phyloP scores from a whole-genome alignment of 352 stramenopile species.

The Globisporangium splendens region DNA sequence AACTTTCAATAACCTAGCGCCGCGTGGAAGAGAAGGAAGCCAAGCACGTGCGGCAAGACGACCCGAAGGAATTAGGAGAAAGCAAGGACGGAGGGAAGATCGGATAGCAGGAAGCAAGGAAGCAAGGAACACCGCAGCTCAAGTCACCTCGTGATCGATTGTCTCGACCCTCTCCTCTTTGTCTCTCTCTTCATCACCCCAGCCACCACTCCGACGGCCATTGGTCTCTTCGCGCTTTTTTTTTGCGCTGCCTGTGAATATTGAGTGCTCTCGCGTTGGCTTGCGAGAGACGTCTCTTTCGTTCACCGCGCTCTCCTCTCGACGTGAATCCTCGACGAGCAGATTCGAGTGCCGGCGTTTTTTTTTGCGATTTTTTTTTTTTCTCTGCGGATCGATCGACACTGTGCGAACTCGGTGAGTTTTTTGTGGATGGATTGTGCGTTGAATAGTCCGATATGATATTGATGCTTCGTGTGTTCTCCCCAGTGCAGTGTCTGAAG shows the following conservation, averaged over 20 bases:
- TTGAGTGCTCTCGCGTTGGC: not conserved
- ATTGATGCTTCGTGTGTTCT: not conserved
- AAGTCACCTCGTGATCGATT: constrained; percentile 1
- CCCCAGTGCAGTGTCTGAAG: not conserved
- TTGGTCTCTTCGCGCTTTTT: constrained; percentile 7
- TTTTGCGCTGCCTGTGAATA: constrained; percentile 7
- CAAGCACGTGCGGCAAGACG: constrained; percentile 1
- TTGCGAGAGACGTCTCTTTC: constrained; percentile 2
- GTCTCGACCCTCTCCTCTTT: no score
- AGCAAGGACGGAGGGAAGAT: constrained; percentile 1
- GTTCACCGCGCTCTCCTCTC: not conserved
- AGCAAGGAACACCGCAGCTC: not conserved
- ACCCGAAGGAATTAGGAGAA: not conserved
- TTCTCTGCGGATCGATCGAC: not conserved
- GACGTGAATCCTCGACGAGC: not conserved
- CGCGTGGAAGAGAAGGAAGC: constrained; percentile 10
- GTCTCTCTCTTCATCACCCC: not conserved
- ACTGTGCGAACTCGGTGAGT: constrained; percentile 2
- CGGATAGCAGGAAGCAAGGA: not conserved
- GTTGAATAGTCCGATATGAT: not conserved
- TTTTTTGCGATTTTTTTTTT: constrained; percentile 8
- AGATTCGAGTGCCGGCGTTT: constrained; percentile 3
- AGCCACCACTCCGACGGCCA: not conserved
- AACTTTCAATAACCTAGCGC: constrained; percentile 6
- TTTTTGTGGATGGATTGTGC: not conserved